These are phyloP conservation scores for Colletotrichum sp. DNA, from an alignment of 2,329 filamentous ascomycete species.

Conservation along the genomic window DNA sequence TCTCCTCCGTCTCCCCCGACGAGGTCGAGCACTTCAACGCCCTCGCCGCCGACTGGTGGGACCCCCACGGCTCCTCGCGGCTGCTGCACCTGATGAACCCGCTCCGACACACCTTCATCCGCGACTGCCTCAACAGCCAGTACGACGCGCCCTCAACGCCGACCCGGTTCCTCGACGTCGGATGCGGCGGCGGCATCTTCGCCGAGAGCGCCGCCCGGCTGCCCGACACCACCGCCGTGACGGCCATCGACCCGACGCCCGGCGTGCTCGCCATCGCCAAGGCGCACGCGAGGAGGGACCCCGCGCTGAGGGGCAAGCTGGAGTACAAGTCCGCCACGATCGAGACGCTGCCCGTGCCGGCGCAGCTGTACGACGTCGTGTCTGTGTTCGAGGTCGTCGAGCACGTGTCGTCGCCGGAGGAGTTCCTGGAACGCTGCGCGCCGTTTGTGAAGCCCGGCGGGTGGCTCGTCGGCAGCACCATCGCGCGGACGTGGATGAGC, in stretches of 20 bases:
- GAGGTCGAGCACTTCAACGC: conserved; percentile 95
- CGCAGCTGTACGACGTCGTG: conserved; percentile 75
- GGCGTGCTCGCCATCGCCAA: conserved; percentile 78
- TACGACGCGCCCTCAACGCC: conserved; percentile 43
- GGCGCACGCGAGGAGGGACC: conserved; percentile 77
- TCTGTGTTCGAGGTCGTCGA: conserved; percentile 95
- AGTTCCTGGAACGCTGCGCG: conserved; percentile 75
- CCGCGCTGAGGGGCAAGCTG: conserved; percentile 67
- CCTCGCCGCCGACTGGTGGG: conserved; percentile 96
- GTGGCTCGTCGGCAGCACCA: conserved; percentile 92
- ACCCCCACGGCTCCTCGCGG: conserved; percentile 88
- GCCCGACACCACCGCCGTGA: conserved; percentile 66
- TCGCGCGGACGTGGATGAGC: conserved; percentile 85
- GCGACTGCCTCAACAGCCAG: conserved; percentile 66
- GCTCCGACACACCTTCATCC: conserved; percentile 91
- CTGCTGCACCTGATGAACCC: conserved; percentile 98
- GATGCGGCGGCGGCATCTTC: conserved; percentile 96
- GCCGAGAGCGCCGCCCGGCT: conserved; percentile 84
- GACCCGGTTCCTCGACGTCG: conserved; percentile 81
- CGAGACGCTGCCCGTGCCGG: conserved; percentile 62
- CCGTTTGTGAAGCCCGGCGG: conserved; percentile 87
- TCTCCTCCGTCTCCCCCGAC: conserved; percentile 80
- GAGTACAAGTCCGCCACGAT: conserved; percentile 79
- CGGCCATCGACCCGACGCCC: conserved; percentile 79
- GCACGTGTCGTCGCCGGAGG: conserved; percentile 79